Evolutionary conservation across 2,329 filamentous ascomycete genomes (phyloP).

Genomic region (Alternaria longipes): DNA sequence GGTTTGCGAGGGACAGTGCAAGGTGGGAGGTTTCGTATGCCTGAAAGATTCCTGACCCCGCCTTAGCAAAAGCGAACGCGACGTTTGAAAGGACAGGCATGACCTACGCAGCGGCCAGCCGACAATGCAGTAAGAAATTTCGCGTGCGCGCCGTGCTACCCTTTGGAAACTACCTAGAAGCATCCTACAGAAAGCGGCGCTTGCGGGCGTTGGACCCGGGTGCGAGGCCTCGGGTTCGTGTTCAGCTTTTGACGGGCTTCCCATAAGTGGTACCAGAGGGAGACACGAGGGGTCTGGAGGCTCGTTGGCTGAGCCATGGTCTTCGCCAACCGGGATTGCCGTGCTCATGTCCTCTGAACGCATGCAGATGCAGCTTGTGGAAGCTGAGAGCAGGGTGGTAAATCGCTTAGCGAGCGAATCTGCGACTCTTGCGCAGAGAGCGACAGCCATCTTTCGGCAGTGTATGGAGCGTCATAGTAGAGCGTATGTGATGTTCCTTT

Average conservation of each 20-base stretch:
- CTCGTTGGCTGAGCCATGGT: slow-evolving; percentile 12
- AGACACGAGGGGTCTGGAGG: slow-evolving; percentile 7
- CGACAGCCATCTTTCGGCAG: neutral
- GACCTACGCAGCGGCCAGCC: neutral
- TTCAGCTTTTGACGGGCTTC: slow-evolving; percentile 15
- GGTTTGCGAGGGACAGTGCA: neutral
- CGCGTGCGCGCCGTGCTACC: slow-evolving; percentile 15
- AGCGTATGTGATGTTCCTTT: neutral
- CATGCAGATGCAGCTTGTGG: slow-evolving; percentile 12
- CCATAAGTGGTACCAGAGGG: slow-evolving; percentile 11
- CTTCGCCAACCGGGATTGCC: slow-evolving; percentile 11
- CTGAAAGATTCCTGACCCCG: neutral
- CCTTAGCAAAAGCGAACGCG: neutral
- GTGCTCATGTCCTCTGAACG: slow-evolving; percentile 12
- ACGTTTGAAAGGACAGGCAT: neutral
- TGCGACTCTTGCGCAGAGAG: slow-evolving; percentile 1
- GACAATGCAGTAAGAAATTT: neutral
- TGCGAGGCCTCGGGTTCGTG: slow-evolving; percentile 30
- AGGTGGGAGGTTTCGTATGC: slow-evolving; percentile 3
- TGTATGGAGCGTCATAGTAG: slow-evolving; percentile 1
- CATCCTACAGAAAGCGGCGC: slow-evolving; percentile 12
- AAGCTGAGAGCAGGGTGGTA: slow-evolving; percentile 8
- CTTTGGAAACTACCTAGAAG: slow-evolving; percentile 16
- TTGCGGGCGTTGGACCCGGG: slow-evolving; percentile 23
- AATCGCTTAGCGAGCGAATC: slow-evolving; percentile 12